Percentiles rank a stretch among this genome's conserved stretches.
These are phyloP conservation scores for Endotrypanum monterogeii DNA, from an alignment of 208 protist genomes.

Conservation along the genomic window DNA sequence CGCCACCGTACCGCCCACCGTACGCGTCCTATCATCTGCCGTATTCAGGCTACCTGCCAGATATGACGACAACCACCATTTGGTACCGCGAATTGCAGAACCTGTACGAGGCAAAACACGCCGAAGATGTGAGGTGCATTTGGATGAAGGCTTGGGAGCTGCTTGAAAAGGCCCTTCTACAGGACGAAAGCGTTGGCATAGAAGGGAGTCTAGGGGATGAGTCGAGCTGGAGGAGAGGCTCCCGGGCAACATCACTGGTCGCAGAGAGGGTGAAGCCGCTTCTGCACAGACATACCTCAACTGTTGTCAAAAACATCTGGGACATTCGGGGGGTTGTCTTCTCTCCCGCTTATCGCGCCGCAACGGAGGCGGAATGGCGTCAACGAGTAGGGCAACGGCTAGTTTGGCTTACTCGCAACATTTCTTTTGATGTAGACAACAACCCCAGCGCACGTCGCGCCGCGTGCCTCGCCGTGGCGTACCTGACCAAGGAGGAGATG, in stretches of 20 bases:
- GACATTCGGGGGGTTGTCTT: slow-evolving; percentile 35
- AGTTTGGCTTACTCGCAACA: slow-evolving; percentile 6
- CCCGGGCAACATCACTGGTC: neutral
- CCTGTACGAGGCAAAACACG: slow-evolving; percentile 70
- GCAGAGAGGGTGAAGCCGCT: slow-evolving; percentile 7
- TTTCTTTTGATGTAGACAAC: slow-evolving; percentile 3
- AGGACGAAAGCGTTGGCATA: neutral
- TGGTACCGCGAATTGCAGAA: slow-evolving; percentile 91
- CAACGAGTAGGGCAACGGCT: slow-evolving; percentile 13
- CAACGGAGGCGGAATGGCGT: slow-evolving; percentile 15
- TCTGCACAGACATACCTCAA: neutral
- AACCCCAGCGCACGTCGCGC: slow-evolving; percentile 13
- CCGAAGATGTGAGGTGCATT: slow-evolving; percentile 44
- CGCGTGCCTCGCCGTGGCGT: slow-evolving; percentile 22
- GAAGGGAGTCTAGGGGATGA: neutral
- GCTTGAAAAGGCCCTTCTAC: slow-evolving; percentile 4
- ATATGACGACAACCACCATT: slow-evolving; percentile 95
- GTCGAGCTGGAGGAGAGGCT: too few species aligned
- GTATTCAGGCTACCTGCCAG: slow-evolving; percentile 89
- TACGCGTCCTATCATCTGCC: slow-evolving; percentile 51
- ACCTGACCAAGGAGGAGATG: slow-evolving; percentile 22
- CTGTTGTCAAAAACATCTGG: slow-evolving; percentile 52
- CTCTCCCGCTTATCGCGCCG: slow-evolving; percentile 9
- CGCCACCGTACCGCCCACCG: neutral
- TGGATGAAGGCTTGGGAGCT: slow-evolving; percentile 25